Evolutionary conservation across 2,329 filamentous ascomycete species (phyloP), one percentile per base, ranked within the genome.

Genomic region (Sporothrix euskadiensis): DNA sequence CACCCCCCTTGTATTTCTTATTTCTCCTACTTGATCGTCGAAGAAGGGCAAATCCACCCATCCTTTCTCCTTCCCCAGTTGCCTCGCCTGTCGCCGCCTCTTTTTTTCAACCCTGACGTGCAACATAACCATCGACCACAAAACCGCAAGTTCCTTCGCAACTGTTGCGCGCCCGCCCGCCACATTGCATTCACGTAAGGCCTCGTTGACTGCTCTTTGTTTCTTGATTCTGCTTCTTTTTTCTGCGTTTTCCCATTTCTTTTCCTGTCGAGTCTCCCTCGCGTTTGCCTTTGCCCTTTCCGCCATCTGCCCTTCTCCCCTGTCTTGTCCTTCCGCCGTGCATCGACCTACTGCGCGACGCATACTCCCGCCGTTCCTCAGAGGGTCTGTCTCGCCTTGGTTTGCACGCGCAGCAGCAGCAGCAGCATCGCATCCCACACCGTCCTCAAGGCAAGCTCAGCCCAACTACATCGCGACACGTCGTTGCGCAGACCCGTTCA

Each of bases 391-490:
- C 73, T 71, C 54, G 56, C 69, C 71, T 74, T 75, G 75, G 69
- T 80, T 75, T 78, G 77, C 78, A 78, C 79, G 77, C 77, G 44
- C 44, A 44, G 41, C 41, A 44, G 39, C 41, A 44, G 39, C 39
- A 41, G 78, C 79, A 75, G 77, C 76, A 77, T 77, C 76, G 74
- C 76, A 76, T 73, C 76, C 73, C 73, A 74, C 75, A 74, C 74
- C 73, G 71, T 76, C 72, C 72, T 65, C 47, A 78, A 71, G 71
- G 79, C 57, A 78, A 71, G 71, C 78, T 78, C 83, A 84, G 80
- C 81, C 85, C 86, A 88, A 88, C 86, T 85, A 85, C 85, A 86
- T 87, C 85, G 85, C 86, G 86, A 88, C 86, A 88, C 87, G 86
- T 88, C 84, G 85, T 85, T 83, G 83, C 85, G 83, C 84, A 84